phyloP scores from a whole-genome alignment of 306 rosid species.

The Citrullus amarus region DNA sequence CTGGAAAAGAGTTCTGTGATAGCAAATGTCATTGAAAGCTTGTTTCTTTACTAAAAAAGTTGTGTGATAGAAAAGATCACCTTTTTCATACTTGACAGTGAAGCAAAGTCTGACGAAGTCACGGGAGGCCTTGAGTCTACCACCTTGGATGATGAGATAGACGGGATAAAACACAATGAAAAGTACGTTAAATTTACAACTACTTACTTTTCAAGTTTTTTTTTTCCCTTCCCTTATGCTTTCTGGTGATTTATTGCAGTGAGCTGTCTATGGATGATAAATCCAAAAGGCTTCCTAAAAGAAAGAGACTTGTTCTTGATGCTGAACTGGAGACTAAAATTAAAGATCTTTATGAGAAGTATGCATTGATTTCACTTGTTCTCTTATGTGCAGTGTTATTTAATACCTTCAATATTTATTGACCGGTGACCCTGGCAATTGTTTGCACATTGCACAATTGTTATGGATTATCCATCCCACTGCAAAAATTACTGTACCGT shows the following conservation, averaged over 20 bases:
- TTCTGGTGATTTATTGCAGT: constrained; percentile 32
- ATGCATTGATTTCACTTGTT: constrained; percentile 12
- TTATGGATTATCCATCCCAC: background rate
- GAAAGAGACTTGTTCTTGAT: constrained; percentile 49
- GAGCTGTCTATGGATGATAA: constrained; percentile 30
- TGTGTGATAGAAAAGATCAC: background rate
- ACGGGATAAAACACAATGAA: constrained; percentile 20
- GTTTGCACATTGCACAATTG: background rate
- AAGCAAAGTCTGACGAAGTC: constrained; percentile 21
- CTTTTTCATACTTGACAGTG: constrained; percentile 12
- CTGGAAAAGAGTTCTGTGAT: background rate
- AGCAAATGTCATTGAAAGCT: background rate
- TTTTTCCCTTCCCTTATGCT: background rate
- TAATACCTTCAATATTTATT: background rate
- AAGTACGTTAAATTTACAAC: constrained; percentile 19
- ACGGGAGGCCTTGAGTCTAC: constrained; percentile 29
- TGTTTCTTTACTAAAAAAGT: background rate
- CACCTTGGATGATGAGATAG: constrained; percentile 19
- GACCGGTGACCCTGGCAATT: background rate
- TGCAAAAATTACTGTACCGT: background rate
- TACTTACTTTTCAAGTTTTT: background rate
- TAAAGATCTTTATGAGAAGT: constrained; percentile 69
- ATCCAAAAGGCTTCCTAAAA: constrained; percentile 30
- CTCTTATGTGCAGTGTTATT: background rate
- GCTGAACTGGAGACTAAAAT: constrained; percentile 51